Conservation (phyloP, 2,329 filamentous ascomycete species). For the Diaporthe vexans region DNA sequence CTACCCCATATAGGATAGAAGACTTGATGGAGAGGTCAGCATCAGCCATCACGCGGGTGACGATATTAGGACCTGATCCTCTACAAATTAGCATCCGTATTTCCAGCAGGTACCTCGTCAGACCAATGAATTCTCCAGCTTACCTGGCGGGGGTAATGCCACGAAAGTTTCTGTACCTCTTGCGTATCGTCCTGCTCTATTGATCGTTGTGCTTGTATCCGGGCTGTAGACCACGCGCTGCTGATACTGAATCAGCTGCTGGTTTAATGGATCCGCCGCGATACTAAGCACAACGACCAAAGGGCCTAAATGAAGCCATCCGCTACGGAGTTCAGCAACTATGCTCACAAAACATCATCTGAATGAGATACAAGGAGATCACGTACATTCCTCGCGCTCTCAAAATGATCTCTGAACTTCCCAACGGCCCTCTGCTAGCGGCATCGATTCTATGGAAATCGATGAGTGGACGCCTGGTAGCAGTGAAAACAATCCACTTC, state of each 20-base stretch:
- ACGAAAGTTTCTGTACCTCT: background rate
- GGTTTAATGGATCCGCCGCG: slow-evolving; percentile 31
- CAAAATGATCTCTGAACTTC: slow-evolving; percentile 6
- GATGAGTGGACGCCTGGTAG: background rate
- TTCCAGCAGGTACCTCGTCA: background rate
- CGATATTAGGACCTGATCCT: no score
- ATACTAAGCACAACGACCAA: background rate
- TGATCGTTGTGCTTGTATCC: background rate
- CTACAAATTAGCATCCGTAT: background rate
- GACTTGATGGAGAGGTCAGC: slow-evolving; percentile 15
- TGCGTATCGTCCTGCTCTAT: slow-evolving; percentile 2
- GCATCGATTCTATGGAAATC: slow-evolving; percentile 33
- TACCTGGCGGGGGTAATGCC: no score
- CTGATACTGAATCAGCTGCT: slow-evolving; percentile 30
- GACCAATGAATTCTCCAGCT: no score
- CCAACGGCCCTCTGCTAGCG: slow-evolving; percentile 23
- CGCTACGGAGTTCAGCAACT: background rate
- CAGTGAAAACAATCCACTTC: slow-evolving; percentile 31
- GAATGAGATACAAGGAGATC: background rate
- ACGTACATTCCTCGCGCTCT: background rate
- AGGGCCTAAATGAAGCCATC: slow-evolving; percentile 5
- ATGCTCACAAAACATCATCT: background rate
- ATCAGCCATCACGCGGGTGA: no score
- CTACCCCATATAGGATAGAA: background rate
- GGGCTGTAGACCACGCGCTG: slow-evolving; percentile 7